Evolutionary conservation across 2,329 filamentous ascomycete species (phyloP).

Genomic region (Botrytis pseudocinerea): DNA sequence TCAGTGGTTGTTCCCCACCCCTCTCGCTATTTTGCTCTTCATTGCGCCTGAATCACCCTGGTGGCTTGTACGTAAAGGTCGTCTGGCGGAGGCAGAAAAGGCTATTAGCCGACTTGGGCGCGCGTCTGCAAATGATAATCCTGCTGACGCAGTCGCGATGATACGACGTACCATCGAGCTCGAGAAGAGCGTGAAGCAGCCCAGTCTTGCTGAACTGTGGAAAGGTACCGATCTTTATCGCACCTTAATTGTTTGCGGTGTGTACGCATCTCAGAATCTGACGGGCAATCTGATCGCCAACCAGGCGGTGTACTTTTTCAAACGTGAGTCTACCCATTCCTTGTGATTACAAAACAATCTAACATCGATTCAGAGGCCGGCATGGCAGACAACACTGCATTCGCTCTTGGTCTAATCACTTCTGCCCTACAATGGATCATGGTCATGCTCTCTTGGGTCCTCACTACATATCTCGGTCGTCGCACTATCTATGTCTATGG

Average conservation of each 20-base stretch:
- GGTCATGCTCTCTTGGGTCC: neutral
- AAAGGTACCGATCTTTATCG: neutral
- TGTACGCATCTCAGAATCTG: neutral
- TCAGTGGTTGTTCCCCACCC: neutral
- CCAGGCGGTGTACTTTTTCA: neutral
- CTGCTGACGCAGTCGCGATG: neutral
- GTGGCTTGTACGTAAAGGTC: neutral
- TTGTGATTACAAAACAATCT: neutral
- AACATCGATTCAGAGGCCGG: neutral
- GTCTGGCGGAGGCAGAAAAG: neutral
- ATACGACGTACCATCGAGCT: neutral
- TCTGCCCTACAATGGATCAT: neutral
- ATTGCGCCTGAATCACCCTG: neutral
- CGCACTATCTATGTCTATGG: neutral
- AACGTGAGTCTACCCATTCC: neutral
- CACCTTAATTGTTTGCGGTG: neutral
- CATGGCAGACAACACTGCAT: neutral
- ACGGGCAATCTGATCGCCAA: neutral
- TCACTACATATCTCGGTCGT: neutral
- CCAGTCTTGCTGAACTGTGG: neutral
- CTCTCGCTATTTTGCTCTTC: neutral
- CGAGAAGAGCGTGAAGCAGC: neutral
- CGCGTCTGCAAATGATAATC: neutral
- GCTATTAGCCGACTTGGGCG: neutral
- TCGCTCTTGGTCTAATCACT: neutral